These are phyloP conservation scores for Morella rubra DNA, from an alignment of 306 rosid genomes.

Conservation along the genomic window DNA sequence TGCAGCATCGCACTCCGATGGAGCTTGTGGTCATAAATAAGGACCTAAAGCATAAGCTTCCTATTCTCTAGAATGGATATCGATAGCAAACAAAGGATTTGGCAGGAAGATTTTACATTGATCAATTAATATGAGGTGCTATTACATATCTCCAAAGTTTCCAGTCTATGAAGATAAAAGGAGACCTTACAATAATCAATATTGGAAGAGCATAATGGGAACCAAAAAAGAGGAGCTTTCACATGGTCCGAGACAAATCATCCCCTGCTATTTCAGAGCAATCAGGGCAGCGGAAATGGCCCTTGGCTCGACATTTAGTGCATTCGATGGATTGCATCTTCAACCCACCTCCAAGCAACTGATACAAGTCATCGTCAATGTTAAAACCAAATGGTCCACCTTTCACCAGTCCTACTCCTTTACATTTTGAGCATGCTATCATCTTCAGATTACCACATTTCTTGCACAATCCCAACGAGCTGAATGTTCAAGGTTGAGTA, in stretches of 20 bases:
- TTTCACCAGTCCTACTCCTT: slow-evolving; percentile 63
- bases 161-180: neutral
- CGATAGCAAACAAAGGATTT: slow-evolving; percentile 2
- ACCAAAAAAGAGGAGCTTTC: neutral
- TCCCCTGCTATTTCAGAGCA: slow-evolving; percentile 45
- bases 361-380: slow-evolving; percentile 46
- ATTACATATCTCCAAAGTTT: neutral
- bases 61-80: neutral
- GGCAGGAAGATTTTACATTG: neutral
- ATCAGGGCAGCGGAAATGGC: slow-evolving; percentile 74
- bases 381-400: slow-evolving; percentile 47
- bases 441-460: slow-evolving; percentile 73
- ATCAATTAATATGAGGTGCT: neutral
- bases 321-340: slow-evolving; percentile 44
- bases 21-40: neutral
- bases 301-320: slow-evolving; percentile 65
- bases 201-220: neutral
- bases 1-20: neutral
- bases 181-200: neutral
- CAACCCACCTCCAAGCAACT: slow-evolving; percentile 45
- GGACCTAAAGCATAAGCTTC: neutral
- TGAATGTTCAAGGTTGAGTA: slow-evolving; percentile 30
- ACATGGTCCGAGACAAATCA: slow-evolving; percentile 4
- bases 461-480: slow-evolving; percentile 83
- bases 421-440: slow-evolving; percentile 72